Conservation (phyloP, 345 rosid species). For the Brassica napus region DNA sequence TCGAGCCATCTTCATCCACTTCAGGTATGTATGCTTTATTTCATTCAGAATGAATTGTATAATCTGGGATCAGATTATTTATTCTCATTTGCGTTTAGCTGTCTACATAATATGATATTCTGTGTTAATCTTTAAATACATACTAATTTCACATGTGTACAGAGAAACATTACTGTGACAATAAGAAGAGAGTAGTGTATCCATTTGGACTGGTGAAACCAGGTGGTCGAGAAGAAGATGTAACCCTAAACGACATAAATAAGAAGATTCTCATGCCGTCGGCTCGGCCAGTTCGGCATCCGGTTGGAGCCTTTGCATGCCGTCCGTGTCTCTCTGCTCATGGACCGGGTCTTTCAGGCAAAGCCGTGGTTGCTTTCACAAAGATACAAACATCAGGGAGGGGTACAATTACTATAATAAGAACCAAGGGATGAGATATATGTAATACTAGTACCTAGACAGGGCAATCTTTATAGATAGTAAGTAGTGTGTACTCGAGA, state of each 20-base stretch:
- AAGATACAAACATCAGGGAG: slow-evolving; percentile 85
- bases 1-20: slow-evolving; percentile 14
- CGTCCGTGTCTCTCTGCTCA: slow-evolving; percentile 68
- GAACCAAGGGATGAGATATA: slow-evolving; percentile 71
- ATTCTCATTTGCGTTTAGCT: neutral
- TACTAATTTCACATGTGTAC: neutral
- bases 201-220: slow-evolving; percentile 97
- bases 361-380: slow-evolving; percentile 89
- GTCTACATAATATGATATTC: neutral
- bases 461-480: neutral
- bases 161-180: slow-evolving; percentile 12
- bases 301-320: slow-evolving; percentile 92
- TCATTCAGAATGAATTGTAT: neutral
- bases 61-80: neutral
- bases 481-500: neutral
- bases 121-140: neutral
- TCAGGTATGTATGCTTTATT: slow-evolving; percentile 16
- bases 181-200: slow-evolving; percentile 66
- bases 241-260: slow-evolving; percentile 84
- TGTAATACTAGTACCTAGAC: slow-evolving; percentile 7
- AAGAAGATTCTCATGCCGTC: slow-evolving; percentile 83
- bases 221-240: slow-evolving; percentile 84
- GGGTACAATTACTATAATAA: slow-evolving; percentile 92
- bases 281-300: slow-evolving; percentile 84
- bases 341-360: slow-evolving; percentile 89